phyloP scores from a whole-genome alignment of 768 basidiomycete species.

The Thelephora ganbajun region DNA sequence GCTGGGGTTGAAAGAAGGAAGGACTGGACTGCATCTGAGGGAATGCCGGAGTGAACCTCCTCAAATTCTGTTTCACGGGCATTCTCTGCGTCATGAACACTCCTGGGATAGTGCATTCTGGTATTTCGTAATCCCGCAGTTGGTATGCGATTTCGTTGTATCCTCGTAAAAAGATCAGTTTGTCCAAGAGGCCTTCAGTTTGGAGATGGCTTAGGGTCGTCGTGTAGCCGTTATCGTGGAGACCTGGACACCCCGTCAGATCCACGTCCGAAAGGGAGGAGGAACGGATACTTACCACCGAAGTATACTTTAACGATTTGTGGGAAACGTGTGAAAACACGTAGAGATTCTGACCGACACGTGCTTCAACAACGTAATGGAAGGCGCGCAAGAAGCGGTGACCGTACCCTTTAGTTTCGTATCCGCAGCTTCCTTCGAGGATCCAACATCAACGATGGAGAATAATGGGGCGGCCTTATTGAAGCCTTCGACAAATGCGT shows the following conservation, averaged over 20 bases:
- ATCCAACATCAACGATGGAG: constrained; percentile 27
- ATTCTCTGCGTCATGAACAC: constrained; percentile 23
- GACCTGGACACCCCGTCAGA: not conserved
- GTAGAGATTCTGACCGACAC: constrained; percentile 26
- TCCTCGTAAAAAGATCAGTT: constrained; percentile 25
- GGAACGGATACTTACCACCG: constrained; percentile 16
- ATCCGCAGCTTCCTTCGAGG: constrained; percentile 29
- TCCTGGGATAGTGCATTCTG: constrained; percentile 19
- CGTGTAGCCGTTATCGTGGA: constrained; percentile 28
- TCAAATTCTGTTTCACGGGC: constrained; percentile 5
- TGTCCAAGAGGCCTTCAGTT: constrained; percentile 24
- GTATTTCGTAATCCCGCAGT: constrained; percentile 18
- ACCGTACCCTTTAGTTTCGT: constrained; percentile 25
- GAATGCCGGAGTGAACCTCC: not conserved
- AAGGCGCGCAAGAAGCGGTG: not conserved
- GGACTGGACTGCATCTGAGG: not conserved
- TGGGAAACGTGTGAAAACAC: constrained; percentile 39
- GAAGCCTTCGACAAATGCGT: constrained; percentile 23
- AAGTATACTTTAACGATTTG: constrained; percentile 27
- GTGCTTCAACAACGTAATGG: not conserved
- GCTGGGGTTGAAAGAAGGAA: too few species aligned
- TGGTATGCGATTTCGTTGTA: constrained; percentile 23
- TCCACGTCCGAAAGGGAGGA: not conserved
- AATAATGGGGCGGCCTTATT: constrained; percentile 26
- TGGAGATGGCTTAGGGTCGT: constrained; percentile 22